Conservation (phyloP, 495 filamentous ascomycete genomes). For the Schizothecium vesticola region DNA sequence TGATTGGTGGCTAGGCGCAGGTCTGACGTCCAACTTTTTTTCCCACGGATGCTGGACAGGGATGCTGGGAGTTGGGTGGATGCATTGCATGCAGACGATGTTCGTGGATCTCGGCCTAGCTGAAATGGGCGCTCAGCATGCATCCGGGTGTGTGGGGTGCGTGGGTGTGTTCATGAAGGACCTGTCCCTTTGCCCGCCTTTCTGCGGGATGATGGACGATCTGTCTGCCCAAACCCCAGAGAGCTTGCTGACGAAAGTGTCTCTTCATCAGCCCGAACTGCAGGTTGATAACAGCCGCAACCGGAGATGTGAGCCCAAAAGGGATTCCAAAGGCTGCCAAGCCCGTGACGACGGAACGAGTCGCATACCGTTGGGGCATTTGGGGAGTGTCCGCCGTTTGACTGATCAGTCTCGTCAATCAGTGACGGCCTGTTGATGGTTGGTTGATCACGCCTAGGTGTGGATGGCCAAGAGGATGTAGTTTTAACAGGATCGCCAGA, state of each 20-base stretch:
- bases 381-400: neutral
- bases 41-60: conserved; percentile 14
- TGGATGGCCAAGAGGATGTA: no score
- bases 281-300: conserved; percentile 11
- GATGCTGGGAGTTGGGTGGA: conserved; percentile 22
- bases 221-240: neutral
- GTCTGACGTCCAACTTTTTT: conserved; percentile 20
- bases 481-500: neutral
- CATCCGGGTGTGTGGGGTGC: conserved; percentile 23
- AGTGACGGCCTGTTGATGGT: neutral
- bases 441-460: no score
- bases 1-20: conserved; percentile 25
- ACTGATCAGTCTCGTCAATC: neutral
- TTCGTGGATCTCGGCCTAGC: conserved; percentile 30
- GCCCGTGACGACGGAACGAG: conserved; percentile 6
- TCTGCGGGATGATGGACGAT: neutral
- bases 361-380: neutral
- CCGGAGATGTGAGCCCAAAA: conserved; percentile 8
- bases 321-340: neutral
- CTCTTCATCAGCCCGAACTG: neutral
- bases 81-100: conserved; percentile 30
- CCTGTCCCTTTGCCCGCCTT: neutral
- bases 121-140: conserved; percentile 22
- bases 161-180: conserved; percentile 27
- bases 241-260: neutral